A percentile compares a stretch with the other conserved stretches of the same genome.
Evolutionary conservation across 306 rosid genomes (phyloP).

Genomic region (Quercus agrifolia): DNA sequence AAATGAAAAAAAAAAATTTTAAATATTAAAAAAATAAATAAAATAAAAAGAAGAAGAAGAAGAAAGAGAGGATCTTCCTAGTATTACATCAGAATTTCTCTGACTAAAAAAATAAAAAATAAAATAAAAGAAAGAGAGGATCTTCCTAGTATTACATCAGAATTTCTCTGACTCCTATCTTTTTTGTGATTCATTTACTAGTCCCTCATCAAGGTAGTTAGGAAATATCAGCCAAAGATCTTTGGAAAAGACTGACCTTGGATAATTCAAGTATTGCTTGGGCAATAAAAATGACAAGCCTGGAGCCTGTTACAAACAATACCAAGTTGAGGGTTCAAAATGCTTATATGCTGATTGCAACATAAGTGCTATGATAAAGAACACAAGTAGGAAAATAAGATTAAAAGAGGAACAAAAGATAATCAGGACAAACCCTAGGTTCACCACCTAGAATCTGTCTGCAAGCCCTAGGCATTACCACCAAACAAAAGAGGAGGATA

Average conservation of each 20-base stretch:
- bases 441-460: too few relatives aligned
- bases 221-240: constrained; percentile 1
- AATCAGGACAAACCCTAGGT: too few relatives aligned
- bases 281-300: constrained; percentile 94
- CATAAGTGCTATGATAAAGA: not conserved
- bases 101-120: not conserved
- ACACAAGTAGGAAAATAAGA: too few relatives aligned
- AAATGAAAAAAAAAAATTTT: not conserved
- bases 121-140: not conserved
- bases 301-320: constrained; percentile 65
- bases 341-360: not conserved
- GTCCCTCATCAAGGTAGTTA: not conserved
- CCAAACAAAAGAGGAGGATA: too few relatives aligned
- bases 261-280: constrained; percentile 59
- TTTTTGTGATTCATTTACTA: not conserved
- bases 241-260: constrained; percentile 53
- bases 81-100: not conserved
- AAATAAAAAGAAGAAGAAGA: not conserved
- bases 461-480: too few relatives aligned
- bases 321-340: constrained; percentile 29
- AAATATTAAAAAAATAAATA: too few relatives aligned
- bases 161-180: not conserved
- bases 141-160: not conserved
- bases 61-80: not conserved
- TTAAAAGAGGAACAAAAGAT: too few relatives aligned